A percentile compares a stretch with the other conserved stretches of the same genome.
Conservation (phyloP, 345 rosid species). For the Erucastrum elatum region DNA sequence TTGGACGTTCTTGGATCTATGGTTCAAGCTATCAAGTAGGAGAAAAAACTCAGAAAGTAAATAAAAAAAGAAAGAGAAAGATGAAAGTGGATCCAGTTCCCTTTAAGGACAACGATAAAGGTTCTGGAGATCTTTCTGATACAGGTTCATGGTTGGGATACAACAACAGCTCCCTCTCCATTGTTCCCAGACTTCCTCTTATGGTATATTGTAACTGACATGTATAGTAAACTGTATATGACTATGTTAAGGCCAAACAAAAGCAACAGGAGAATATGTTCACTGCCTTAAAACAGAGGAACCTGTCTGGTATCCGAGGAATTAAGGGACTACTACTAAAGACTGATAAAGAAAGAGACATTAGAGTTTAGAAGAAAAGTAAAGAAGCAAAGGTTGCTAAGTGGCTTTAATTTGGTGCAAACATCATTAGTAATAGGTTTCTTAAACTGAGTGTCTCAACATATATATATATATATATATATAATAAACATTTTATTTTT, state of each 20-base stretch:
- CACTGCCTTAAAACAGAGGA: background rate
- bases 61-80: background rate
- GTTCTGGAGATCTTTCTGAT: background rate
- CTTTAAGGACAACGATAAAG: background rate
- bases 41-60: background rate
- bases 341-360: background rate
- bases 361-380: background rate
- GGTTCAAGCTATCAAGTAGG: background rate
- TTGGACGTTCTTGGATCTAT: background rate
- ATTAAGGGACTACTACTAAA: background rate
- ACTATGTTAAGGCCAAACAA: background rate
- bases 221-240: background rate
- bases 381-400: background rate
- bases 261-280: background rate
- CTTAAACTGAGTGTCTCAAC: too few relatives aligned
- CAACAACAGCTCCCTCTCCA: background rate
- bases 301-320: background rate
- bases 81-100: background rate
- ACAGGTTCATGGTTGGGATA: background rate
- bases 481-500: too few relatives aligned
- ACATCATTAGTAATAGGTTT: background rate
- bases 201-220: background rate
- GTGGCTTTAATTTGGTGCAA: background rate
- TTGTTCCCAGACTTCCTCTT: background rate
- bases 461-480: too few relatives aligned